Conservation (phyloP, 2,329 filamentous ascomycete genomes). For the Tympanopsis confertula region DNA sequence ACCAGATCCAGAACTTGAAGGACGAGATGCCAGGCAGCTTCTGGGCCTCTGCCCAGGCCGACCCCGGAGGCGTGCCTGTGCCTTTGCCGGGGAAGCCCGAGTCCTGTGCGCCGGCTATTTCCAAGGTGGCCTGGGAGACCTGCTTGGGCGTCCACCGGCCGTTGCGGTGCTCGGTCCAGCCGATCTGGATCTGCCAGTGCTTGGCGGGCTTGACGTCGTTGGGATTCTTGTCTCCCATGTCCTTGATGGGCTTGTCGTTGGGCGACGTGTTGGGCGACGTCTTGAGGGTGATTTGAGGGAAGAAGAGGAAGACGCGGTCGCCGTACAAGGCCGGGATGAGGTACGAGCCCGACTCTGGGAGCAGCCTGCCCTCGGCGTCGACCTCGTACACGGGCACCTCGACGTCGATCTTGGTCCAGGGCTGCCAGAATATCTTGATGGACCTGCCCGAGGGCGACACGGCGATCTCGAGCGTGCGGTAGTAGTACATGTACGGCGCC, state of each 20-base stretch:
- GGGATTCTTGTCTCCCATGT: not conserved
- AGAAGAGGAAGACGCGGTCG: constrained; percentile 7
- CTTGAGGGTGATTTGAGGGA: constrained; percentile 7
- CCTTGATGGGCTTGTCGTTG: not conserved
- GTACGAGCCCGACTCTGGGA: constrained; percentile 8
- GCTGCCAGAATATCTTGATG: constrained; percentile 5
- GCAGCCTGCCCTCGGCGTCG: constrained; percentile 2
- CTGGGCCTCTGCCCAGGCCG: no score
- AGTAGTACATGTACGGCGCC: constrained; percentile 7
- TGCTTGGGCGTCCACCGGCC: constrained; percentile 11
- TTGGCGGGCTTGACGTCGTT: not conserved
- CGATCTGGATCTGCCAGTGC: constrained; percentile 8
- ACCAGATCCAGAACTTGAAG: no score
- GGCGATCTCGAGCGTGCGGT: no score
- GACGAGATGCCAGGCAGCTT: no score
- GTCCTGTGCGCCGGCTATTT: not conserved
- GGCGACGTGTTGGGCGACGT: not conserved
- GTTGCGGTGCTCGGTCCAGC: constrained; percentile 10
- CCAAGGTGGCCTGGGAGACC: constrained; percentile 2
- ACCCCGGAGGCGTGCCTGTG: not conserved
- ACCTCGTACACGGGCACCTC: constrained; percentile 9
- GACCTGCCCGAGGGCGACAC: no score
- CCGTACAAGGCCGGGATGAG: constrained; percentile 6
- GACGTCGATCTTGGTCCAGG: constrained; percentile 10
- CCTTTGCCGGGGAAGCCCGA: not conserved